phyloP scores from a whole-genome alignment of 306 rosid genomes.

The Oxytropis ochrocephala region DNA sequence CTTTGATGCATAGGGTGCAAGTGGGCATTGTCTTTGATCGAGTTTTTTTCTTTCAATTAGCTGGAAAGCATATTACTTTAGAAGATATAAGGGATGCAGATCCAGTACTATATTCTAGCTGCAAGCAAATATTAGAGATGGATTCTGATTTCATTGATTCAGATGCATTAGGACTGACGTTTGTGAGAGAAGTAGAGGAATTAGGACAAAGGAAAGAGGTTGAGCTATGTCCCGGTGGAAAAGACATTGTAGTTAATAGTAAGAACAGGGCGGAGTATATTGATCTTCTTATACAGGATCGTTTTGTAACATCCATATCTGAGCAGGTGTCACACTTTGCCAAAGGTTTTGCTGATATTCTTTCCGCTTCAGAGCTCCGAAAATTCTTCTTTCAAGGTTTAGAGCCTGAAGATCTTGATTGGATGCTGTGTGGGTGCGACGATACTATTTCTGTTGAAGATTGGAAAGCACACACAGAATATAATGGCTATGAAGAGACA shows the following conservation, averaged over 20 bases:
- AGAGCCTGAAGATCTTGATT: slow-evolving; percentile 87
- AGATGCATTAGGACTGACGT: slow-evolving; percentile 84
- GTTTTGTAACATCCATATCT: slow-evolving; percentile 64
- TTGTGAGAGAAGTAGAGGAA: slow-evolving; percentile 88
- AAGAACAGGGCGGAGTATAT: slow-evolving; percentile 66
- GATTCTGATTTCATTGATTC: slow-evolving; percentile 71
- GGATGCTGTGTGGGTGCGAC: slow-evolving; percentile 86
- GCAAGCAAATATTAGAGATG: slow-evolving; percentile 82
- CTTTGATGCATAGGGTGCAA: slow-evolving; percentile 93
- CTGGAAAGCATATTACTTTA: slow-evolving; percentile 51
- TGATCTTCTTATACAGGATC: slow-evolving; percentile 62
- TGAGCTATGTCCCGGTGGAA: slow-evolving; percentile 73
- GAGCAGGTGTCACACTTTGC: slow-evolving; percentile 74
- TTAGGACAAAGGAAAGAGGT: slow-evolving; percentile 59
- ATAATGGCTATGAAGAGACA: slow-evolving; percentile 74
- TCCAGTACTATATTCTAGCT: slow-evolving; percentile 66
- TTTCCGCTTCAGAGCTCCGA: slow-evolving; percentile 34
- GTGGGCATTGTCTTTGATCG: slow-evolving; percentile 89
- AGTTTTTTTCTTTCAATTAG: slow-evolving; percentile 80
- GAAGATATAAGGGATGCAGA: slow-evolving; percentile 85
- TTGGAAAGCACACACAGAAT: slow-evolving; percentile 89
- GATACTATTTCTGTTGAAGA: slow-evolving; percentile 63
- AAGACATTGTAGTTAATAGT: slow-evolving; percentile 56
- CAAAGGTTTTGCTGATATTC: slow-evolving; percentile 79
- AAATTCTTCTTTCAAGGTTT: slow-evolving; percentile 55